Evolutionary conservation across 2,329 filamentous ascomycete genomes (phyloP).

Genomic region (Xylariaceae sp.): DNA sequence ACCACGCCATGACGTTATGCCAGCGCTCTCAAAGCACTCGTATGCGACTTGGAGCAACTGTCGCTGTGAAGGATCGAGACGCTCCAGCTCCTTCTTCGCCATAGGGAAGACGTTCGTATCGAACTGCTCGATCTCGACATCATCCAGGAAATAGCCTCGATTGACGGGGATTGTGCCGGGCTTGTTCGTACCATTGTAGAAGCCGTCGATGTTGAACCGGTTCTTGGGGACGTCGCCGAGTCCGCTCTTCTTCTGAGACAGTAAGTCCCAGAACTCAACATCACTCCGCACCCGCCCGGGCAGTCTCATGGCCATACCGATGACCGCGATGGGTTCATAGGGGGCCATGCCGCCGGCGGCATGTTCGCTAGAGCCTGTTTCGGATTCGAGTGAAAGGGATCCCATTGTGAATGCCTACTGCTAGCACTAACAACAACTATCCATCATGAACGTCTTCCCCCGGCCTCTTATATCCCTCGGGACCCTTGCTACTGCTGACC

Average conservation of each 20-base stretch:
- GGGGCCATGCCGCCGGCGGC: background rate
- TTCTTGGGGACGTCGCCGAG: background rate
- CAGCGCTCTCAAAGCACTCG: slow-evolving; percentile 31
- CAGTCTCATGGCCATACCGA: background rate
- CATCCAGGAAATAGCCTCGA: slow-evolving; percentile 20
- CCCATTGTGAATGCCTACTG: background rate
- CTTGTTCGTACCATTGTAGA: background rate
- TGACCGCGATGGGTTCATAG: background rate
- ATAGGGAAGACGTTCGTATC: slow-evolving; percentile 3
- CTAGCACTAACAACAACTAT: background rate
- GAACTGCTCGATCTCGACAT: slow-evolving; percentile 2
- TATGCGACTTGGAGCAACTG: slow-evolving; percentile 27
- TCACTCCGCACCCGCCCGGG: background rate
- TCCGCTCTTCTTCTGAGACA: background rate
- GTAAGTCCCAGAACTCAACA: background rate
- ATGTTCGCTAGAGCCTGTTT: background rate
- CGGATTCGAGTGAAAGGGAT: background rate
- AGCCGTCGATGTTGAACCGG: background rate
- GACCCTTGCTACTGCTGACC: no score
- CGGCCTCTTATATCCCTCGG: no score
- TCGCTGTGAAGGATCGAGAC: background rate
- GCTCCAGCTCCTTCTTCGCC: background rate
- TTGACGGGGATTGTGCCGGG: background rate
- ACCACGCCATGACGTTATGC: slow-evolving; percentile 29
- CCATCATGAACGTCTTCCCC: background rate